Conservation (phyloP, 2,329 filamentous ascomycete species). For the Camillea tinctor region DNA sequence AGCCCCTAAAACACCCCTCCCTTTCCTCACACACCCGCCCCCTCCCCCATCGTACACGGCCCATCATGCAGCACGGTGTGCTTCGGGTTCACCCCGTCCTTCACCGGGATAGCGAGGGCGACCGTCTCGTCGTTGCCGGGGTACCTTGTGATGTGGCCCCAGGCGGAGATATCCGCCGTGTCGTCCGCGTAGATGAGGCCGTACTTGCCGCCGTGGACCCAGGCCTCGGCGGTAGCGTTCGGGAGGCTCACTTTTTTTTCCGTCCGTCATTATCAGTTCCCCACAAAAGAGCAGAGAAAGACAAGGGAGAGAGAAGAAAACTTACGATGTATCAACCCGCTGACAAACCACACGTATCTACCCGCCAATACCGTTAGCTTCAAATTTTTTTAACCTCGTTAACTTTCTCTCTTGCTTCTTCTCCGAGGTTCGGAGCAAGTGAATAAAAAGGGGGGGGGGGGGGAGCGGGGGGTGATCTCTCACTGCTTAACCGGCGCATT, state of each 20-base stretch:
- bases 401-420: not conserved
- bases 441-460: conserved; percentile 9
- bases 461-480: no score
- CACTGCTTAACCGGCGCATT: conserved; percentile 43
- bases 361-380: not conserved
- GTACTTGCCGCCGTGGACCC: conserved; percentile 39
- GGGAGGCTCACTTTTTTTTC: conserved; percentile 36
- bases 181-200: conserved; percentile 44
- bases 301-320: not conserved
- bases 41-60: conserved; percentile 8
- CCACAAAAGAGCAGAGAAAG: not conserved
- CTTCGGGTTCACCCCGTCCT: conserved; percentile 7
- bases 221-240: conserved; percentile 35
- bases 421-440: not conserved
- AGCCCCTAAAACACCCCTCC: no score
- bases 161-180: conserved; percentile 37
- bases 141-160: conserved; percentile 43
- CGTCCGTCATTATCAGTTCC: no score
- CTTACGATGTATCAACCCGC: conserved; percentile 36
- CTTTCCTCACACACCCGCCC: not conserved
- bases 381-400: not conserved
- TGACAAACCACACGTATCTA: conserved; percentile 38
- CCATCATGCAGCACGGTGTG: conserved; percentile 15
- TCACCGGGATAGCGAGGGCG: conserved; percentile 35
- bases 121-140: conserved; percentile 38